Evolutionary conservation across 176 grass and related monocot genomes (phyloP).

Genomic region (Miscanthus lutarioriparius): DNA sequence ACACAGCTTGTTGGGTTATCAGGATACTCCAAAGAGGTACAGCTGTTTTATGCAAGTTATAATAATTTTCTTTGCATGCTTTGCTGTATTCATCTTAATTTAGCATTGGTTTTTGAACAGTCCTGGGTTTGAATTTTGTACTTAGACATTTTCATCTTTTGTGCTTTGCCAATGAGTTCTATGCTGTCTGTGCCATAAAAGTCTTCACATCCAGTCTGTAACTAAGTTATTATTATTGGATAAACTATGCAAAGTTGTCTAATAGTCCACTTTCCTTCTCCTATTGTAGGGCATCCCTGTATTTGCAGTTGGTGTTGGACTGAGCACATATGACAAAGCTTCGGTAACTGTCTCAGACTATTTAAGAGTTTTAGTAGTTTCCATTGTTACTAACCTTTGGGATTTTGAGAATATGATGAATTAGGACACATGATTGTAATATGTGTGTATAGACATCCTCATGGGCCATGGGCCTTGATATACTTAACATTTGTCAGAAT

Average conservation of each 20-base stretch:
- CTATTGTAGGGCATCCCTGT: conserved; percentile 76
- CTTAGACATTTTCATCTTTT: neutral
- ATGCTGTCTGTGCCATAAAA: neutral
- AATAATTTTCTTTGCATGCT: neutral
- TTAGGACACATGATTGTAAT: neutral
- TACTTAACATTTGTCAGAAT: conserved; percentile 16
- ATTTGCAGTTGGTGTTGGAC: conserved; percentile 84
- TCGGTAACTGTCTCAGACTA: conserved; percentile 57
- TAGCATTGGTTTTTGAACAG: neutral
- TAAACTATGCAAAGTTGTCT: neutral
- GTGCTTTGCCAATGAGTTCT: neutral
- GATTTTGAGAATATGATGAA: neutral
- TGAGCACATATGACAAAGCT: conserved; percentile 88
- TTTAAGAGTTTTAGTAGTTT: conserved; percentile 26
- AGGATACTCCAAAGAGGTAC: conserved; percentile 74
- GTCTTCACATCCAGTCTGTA: neutral
- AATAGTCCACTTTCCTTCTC: conserved; percentile 25
- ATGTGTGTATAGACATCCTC: neutral
- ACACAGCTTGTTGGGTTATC: conserved; percentile 75
- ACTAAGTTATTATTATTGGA: neutral
- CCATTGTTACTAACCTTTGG: neutral
- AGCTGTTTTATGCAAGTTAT: conserved; percentile 17
- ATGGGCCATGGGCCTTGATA: neutral
- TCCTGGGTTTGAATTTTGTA: neutral
- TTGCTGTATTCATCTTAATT: neutral